Base-by-base conservation (phyloP, 306 rosid genomes). In the Fragaria nilgerrensis region DNA sequence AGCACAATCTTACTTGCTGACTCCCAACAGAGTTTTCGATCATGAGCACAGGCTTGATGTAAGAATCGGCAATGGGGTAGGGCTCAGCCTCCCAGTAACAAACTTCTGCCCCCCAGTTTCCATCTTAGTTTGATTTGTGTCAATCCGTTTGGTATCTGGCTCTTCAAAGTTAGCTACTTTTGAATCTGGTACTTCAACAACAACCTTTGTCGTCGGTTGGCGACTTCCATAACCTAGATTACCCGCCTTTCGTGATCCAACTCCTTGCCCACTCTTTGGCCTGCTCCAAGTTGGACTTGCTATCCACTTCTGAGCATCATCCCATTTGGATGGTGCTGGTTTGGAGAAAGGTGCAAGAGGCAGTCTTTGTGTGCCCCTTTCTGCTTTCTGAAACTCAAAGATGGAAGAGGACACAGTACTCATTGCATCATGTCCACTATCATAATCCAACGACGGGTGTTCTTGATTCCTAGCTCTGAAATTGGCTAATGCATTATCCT, bases 271-370 rank as follows among this genome's bases (percentile, higher is more conserved):
- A 20, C 84, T 75, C 86, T 90, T 95, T 0, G 93, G 89, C 78
- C 90, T 75, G 80, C 89, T 90, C 13, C 91, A 84, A 39, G 89
- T 95, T 23, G 97, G 97, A 78, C 98, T 92, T 2, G 96, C 96
- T 68, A 95, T 92, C 98, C 98, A 95, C 83, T 95, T 92, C 86
- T 92, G 97, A 9, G 98, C 98, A 87, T 95, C 97, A 62, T 90
- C 97, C 98, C 98, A 95, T 78, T 95, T 95, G 65, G 98, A 95
- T 25, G 93, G 96, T 1, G 96, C 92, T 23, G 98, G 96, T 79
- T 95, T 92, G 34, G 98, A 95, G 76, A 95, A 90, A 0, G 96
- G 92, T 25, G 88, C 90, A 73, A 83, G 66, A 4, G 94, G 93
- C 70, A 86, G 87, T 87, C 98, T 79, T 19, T 80, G 96, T n/a